A percentile compares a stretch with the other conserved stretches of the same genome.
phyloP scores from a whole-genome alignment of 352 stramenopile genomes.

The Phytophthora rubi region DNA sequence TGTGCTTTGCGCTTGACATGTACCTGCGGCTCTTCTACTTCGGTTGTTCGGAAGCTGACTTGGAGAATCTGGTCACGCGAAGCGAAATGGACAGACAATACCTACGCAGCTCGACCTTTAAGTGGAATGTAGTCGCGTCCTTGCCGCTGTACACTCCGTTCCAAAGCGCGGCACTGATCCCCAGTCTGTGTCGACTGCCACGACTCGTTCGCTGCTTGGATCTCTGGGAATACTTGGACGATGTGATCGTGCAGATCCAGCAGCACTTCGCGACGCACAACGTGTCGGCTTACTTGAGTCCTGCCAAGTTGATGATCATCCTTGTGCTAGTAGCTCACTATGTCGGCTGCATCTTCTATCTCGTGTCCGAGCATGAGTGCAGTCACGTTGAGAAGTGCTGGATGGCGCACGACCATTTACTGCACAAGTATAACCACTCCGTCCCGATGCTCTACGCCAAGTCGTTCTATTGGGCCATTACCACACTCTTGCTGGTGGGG shows the following conservation, averaged over 20 bases:
- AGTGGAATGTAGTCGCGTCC: conserved; percentile 59
- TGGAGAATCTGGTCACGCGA: conserved; percentile 55
- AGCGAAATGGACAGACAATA: conserved; percentile 45
- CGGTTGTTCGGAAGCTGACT: conserved; percentile 42
- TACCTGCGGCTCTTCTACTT: conserved; percentile 80
- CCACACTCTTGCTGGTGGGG: conserved; percentile 64
- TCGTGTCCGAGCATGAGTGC: conserved; percentile 68
- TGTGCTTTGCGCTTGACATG: conserved; percentile 61
- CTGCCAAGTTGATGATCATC: conserved; percentile 75
- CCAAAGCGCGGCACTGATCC: conserved; percentile 34
- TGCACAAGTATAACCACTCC: conserved; percentile 67
- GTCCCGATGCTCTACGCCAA: conserved; percentile 60
- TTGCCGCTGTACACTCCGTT: conserved; percentile 54
- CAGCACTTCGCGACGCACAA: conserved; percentile 71
- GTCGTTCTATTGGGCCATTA: conserved; percentile 79
- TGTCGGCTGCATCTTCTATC: conserved; percentile 72
- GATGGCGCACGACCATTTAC: conserved; percentile 63
- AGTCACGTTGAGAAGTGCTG: conserved; percentile 50
- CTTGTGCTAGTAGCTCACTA: conserved; percentile 69
- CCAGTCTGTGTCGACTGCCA: conserved; percentile 58
- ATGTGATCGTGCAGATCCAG: conserved; percentile 74
- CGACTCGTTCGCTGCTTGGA: conserved; percentile 60
- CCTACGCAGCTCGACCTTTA: conserved; percentile 47
- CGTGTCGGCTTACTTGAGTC: conserved; percentile 72
- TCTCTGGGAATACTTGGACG: conserved; percentile 63